These are phyloP conservation scores for Cryphonectria carpinicola DNA, from an alignment of 2,329 filamentous ascomycete genomes.

Conservation along the genomic window DNA sequence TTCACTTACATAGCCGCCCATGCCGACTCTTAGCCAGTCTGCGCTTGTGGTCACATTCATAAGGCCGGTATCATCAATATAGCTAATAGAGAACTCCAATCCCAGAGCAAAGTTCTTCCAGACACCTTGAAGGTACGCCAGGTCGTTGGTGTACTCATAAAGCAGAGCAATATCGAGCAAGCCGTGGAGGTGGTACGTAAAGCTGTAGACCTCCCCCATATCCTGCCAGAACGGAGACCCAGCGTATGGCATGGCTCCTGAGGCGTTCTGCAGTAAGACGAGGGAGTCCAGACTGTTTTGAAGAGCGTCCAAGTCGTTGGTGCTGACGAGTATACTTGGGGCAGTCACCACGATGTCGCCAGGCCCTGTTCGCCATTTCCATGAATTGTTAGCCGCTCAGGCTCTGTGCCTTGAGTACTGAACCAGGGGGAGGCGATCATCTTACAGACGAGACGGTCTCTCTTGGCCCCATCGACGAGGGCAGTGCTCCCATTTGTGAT, in stretches of 20 bases:
- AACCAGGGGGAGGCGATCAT: background rate
- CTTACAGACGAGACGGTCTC: slow-evolving; percentile 50
- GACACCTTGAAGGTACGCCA: slow-evolving; percentile 47
- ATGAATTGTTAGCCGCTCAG: background rate
- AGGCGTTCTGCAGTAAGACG: slow-evolving; percentile 47
- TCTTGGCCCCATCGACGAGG: slow-evolving; percentile 49
- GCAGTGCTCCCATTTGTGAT: slow-evolving; percentile 37
- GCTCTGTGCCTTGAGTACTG: too few relatives aligned
- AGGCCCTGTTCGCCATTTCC: slow-evolving; percentile 47
- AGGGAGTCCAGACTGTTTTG: slow-evolving; percentile 53
- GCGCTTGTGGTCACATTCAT: slow-evolving; percentile 51
- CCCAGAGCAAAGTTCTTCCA: slow-evolving; percentile 54
- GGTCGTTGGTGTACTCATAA: slow-evolving; percentile 57
- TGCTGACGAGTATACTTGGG: slow-evolving; percentile 57
- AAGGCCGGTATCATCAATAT: slow-evolving; percentile 44
- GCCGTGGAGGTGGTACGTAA: slow-evolving; percentile 62
- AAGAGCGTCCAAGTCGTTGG: slow-evolving; percentile 55
- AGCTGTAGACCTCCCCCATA: slow-evolving; percentile 38
- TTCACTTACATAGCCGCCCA: slow-evolving; percentile 45
- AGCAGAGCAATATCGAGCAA: slow-evolving; percentile 64
- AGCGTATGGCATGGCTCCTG: slow-evolving; percentile 49
- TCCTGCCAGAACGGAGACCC: slow-evolving; percentile 43
- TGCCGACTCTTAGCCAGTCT: slow-evolving; percentile 55
- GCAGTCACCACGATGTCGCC: slow-evolving; percentile 63
- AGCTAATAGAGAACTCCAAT: slow-evolving; percentile 45